Evolutionary conservation across 768 basidiomycete species (phyloP), one percentile per base, ranked within the genome.

Genomic region (Trametes cinnabarina): DNA sequence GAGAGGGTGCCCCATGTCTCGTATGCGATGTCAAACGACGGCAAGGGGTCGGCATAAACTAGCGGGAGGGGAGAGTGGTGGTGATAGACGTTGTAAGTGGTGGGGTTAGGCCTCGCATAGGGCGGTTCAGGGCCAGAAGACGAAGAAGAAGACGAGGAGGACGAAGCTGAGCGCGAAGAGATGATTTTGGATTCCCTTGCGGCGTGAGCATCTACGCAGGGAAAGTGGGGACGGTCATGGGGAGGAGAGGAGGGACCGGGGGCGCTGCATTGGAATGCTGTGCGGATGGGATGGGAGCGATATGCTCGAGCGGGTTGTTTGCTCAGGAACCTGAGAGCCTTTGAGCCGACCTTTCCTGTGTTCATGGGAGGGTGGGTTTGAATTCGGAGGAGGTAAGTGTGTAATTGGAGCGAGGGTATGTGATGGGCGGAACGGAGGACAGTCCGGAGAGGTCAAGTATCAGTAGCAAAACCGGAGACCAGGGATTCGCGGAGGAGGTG

Each of bases 1-100:
- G 90, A 90, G 42, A 98, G 87, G 2, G 83, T 84, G 2, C 97
- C 97, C 97, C 97, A 99, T 0, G 97, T 92, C 76, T 99, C 97
- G 79, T 98, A 99, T 0, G 97, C 97, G 57, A 98, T 82, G 63
- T 92, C 84, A 64, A 94, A 87, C 7, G 84, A 75, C 1, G 87
- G 83, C 0, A 96, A 78, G 1, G 82, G 75, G 2, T 71, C 64
- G 1, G 76, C 60, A 62, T 86, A 86, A 5, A 84, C 79, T 26
- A 96, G 80, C 0, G 79, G 77, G n/a, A 96, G 74, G 0, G 90
- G 86, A 2, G 65, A 63, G 0, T 70, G 62, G 65, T 91, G 86
- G 59, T 81, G 82, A 68, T 87, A 95, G 23, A 81, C 71, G 39
- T 81, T 73, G 77, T 95, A 97, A 0, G 86, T 82, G 4, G 80